Percentiles rank a stretch among this genome's conserved stretches.
phyloP scores from a whole-genome alignment of 2,329 filamentous ascomycete species.

The Curvularia verruculosa region DNA sequence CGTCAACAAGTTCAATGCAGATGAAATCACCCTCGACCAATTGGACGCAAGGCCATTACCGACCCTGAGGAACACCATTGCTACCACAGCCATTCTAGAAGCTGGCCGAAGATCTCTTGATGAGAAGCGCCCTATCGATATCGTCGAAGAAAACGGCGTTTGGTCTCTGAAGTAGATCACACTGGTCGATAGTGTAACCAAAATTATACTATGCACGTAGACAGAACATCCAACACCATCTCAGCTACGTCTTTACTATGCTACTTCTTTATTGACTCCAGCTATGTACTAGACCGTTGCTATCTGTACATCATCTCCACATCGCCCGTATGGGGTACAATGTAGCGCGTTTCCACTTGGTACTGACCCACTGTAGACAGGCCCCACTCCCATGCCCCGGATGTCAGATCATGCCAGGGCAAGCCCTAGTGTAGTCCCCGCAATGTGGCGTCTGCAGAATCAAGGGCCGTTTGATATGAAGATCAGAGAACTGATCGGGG shows the following conservation, averaged over 20 bases:
- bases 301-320: background rate
- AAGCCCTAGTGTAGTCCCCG: constrained; percentile 7
- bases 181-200: background rate
- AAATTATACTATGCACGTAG: background rate
- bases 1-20: constrained; percentile 77
- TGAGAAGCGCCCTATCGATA: constrained; percentile 77
- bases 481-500: constrained; percentile 5
- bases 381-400: constrained; percentile 6
- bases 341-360: constrained; percentile 9
- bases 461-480: constrained; percentile 6
- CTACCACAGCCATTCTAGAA: constrained; percentile 89
- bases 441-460: constrained; percentile 10
- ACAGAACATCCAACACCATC: background rate
- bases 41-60: constrained; percentile 82
- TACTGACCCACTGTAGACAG: constrained; percentile 7
- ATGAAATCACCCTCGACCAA: constrained; percentile 72
- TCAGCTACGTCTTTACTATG: background rate
- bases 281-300: background rate
- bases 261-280: constrained; percentile 2
- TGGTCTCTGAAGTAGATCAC: constrained; percentile 68
- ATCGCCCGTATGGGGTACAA: constrained; percentile 2
- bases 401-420: constrained; percentile 2
- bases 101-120: constrained; percentile 85
- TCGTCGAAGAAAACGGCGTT: constrained; percentile 66
- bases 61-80: constrained; percentile 86